Base-by-base conservation (phyloP, 257 asterid species). In the Solanum clarkiae region DNA sequence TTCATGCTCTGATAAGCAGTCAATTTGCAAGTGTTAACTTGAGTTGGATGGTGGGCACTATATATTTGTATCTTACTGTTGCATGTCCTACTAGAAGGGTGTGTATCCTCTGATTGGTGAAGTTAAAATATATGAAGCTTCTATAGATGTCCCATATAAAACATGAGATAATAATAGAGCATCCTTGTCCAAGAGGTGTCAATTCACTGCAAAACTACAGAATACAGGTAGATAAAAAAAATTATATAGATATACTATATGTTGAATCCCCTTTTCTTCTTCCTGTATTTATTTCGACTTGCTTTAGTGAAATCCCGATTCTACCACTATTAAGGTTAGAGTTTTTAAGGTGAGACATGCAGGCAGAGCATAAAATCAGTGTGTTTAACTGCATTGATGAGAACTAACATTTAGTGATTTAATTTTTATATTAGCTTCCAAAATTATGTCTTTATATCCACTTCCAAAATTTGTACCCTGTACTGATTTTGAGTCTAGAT, bases 1-100 rank as follows among this genome's bases (percentile, higher is more conserved):
- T 90, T 88, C 88, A 83, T 90, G 97, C 87, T 87, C 81, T 86
- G 57, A 84, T 88, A 84, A 70, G 70, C 87, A 84, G 53, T 84
- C 84, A 80, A 84, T 54, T 85, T 81, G 82, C 60, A 84, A 86
- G 82, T 84, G 88, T 87, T 60, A 86, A 84, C 89, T 69, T 49
- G 85, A 86, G 87, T 86, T 88, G 75, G 87, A 81, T 68, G 88
- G 85, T 83, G 84, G 88, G 75, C 87, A 84, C 57, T 86, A 84
- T 86, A 85, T 83, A 82, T 72, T 84, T 15, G 44, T 63, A 63
- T 83, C 42, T 77, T 83, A 70, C 59, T 70, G 79, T 16, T 70
- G 57, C 66, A 79, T 79, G 66, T 29, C 83, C 83, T 79, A 53
- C 83, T 32, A 24, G 47, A 51, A 51, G 47, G 26, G 7, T 51